Percentiles rank a stretch among this genome's conserved stretches.
These are phyloP conservation scores for Chalciporus chontae DNA, from an alignment of 768 basidiomycete genomes.

Conservation along the genomic window DNA sequence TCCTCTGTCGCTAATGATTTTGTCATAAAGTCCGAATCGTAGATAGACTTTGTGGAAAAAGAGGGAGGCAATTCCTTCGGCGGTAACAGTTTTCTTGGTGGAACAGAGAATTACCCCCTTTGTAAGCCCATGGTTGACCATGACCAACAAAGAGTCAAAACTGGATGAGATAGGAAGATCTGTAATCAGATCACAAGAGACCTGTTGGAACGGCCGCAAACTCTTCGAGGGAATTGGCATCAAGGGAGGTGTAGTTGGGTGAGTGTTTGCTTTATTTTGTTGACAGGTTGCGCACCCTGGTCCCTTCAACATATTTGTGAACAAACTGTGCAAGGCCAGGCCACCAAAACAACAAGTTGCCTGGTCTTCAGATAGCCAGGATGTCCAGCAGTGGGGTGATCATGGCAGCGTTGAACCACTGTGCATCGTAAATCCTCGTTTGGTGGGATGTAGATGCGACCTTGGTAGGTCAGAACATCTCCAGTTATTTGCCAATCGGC, in stretches of 20 bases:
- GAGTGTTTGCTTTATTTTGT: background rate
- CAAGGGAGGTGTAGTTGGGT: background rate
- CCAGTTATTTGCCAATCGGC: too few species aligned
- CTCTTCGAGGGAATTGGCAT: background rate
- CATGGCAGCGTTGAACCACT: too few species aligned
- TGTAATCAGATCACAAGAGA: constrained; percentile 23
- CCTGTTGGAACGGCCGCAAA: constrained; percentile 16
- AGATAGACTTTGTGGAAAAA: constrained; percentile 12
- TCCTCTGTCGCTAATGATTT: constrained; percentile 1
- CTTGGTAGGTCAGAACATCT: background rate
- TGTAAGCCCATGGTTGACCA: constrained; percentile 22
- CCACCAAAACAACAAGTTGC: too few species aligned
- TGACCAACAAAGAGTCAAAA: constrained; percentile 18
- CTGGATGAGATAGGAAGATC: constrained; percentile 17
- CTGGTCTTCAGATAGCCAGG: too few species aligned
- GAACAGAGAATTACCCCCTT: constrained; percentile 32
- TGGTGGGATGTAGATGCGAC: background rate
- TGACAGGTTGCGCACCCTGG: constrained; percentile 26
- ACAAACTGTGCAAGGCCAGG: constrained; percentile 1
- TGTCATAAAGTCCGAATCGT: background rate
- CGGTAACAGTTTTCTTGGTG: constrained; percentile 12
- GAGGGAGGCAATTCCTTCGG: constrained; percentile 9
- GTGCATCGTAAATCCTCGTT: too few species aligned
- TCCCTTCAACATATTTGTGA: constrained; percentile 21
- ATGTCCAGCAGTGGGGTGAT: too few species aligned